Base-by-base conservation (phyloP, 2,329 filamentous ascomycete species). In the Ophiostoma tasmaniense region DNA sequence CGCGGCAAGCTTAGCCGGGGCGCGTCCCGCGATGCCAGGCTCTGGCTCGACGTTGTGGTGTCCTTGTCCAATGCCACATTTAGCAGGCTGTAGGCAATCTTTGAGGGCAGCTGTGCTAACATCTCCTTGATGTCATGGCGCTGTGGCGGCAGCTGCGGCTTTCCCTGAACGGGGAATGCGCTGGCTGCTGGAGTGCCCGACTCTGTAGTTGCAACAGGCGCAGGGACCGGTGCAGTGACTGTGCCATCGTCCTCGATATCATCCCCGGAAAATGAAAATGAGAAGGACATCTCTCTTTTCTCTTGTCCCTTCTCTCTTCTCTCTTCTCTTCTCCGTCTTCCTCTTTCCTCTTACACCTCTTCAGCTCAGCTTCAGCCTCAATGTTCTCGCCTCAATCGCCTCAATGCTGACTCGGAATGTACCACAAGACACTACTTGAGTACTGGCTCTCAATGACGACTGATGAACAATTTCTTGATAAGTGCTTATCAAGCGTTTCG, bases 51-150 rank as follows among this genome's bases (percentile, higher is more conserved):
- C 17, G 17, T 7, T 6, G 42, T 25, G 28, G 17, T 13, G 1
- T 22, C 33, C 0, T 37, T 42, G 59, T 71, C 88, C 5, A 89
- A 83, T 25, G 82, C 81, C 66, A 92, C 83, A 8, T 81, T 78
- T 22, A 93, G 78, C 14, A 82, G 83, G 73, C 84, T 82, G 78
- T 89, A 94, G 22, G 89, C 88, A 68, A 95, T 84, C 77, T 91
- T 91, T 68, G 89, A 90, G 0, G 91, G 91, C 64, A 94, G 81
- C 69, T 78, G 78, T 2, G 80, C 77, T n/a, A 89, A 78, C 76
- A 89, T 81, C 3, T 79, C 74, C 22, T 77, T 74, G 39, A 89
- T 74, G 68, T 79, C 77, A 76, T 89, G 87, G 66, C 76, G 76
- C n/a, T 78, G 79, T 10, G 87, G 81, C 11, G 83, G 81, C 3